phyloP scores from a whole-genome alignment of 1,139 yeast species.

The Meyerozyma smithsonii region DNA sequence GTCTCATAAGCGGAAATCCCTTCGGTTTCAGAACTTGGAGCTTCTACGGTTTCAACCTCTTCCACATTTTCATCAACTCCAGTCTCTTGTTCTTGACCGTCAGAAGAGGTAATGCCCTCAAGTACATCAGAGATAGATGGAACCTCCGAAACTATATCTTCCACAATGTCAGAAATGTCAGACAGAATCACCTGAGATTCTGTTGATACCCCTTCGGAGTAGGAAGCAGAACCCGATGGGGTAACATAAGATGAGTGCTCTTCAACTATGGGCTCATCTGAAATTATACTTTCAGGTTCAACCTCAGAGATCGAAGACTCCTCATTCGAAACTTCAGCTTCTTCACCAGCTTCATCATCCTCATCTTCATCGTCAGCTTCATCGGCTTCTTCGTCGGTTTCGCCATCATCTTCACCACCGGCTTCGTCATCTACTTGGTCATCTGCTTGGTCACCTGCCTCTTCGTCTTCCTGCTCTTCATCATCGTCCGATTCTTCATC shows the following conservation, averaged over 20 bases:
- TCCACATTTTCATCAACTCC: background rate
- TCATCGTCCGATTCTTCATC: background rate
- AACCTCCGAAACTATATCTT: too few relatives aligned
- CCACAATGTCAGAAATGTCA: too few relatives aligned
- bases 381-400: constrained; percentile 1
- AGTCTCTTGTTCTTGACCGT: too few relatives aligned
- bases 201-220: too few relatives aligned
- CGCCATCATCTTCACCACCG: constrained; percentile 4
- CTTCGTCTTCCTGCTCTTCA: constrained; percentile 3
- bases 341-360: constrained; percentile 6
- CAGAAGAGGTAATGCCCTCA: too few relatives aligned
- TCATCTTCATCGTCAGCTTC: constrained; percentile 3
- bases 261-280: too few relatives aligned
- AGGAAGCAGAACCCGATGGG: too few relatives aligned
- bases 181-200: too few relatives aligned
- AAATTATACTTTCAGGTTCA: too few relatives aligned
- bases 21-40: background rate
- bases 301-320: constrained; percentile 12
- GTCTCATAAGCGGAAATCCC: too few relatives aligned
- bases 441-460: constrained; percentile 3
- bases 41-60: background rate
- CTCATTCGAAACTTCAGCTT: constrained; percentile 7
- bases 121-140: too few relatives aligned
- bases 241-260: too few relatives aligned
- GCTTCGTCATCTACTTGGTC: constrained; percentile 4